Base-by-base conservation (phyloP, 106 monocot genomes). In the Acorus gramineus region DNA sequence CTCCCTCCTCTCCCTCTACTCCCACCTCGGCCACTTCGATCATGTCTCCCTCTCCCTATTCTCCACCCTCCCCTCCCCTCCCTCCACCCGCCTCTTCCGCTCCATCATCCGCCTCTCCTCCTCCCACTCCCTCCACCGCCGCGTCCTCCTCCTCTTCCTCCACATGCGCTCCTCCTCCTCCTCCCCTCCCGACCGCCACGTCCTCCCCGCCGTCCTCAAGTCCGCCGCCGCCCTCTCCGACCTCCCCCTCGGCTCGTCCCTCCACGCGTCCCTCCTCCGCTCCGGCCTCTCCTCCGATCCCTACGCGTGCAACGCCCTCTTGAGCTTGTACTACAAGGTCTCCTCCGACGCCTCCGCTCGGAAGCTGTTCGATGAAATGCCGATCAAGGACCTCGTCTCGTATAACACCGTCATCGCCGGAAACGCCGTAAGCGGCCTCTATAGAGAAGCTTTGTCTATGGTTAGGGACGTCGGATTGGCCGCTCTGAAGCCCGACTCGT, bases 321-420 rank as follows among this genome's bases (percentile, higher is more conserved):
- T 92, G 67, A 92, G 85, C 76, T 57, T 87, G 73, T 92, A 87
- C 75, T 72, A 70, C 54, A 92, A 92, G 57, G 42, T 84, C 28
- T 28, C 28, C 28, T 28, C 28, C 28, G 28, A 28, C 28, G 28
- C 28, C 0, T 28, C 28, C 28, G 28, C 28, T 28, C 28, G 53
- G 52, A 87, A 79, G 64, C 68, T 92, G 80, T 92, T 87, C 57
- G 80, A 80, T 14, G 75, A 52, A 50, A 84, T 92, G 92, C 70
- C 78, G 4, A 60, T 74, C 44, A 61, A 83, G 52, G 89, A 94
- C 68, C 59, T 81, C 7, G 81, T 89, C 13, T 81, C 93, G 3
- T 94, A 89, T 89, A 94, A 86, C 50, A 89, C 93, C 10, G 63
- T 89, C 46, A 84, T 94, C 62, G 69, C 74, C 5, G 83, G 81